Evolutionary conservation across 306 rosid genomes (phyloP).

Genomic region (Medicago truncatula): DNA sequence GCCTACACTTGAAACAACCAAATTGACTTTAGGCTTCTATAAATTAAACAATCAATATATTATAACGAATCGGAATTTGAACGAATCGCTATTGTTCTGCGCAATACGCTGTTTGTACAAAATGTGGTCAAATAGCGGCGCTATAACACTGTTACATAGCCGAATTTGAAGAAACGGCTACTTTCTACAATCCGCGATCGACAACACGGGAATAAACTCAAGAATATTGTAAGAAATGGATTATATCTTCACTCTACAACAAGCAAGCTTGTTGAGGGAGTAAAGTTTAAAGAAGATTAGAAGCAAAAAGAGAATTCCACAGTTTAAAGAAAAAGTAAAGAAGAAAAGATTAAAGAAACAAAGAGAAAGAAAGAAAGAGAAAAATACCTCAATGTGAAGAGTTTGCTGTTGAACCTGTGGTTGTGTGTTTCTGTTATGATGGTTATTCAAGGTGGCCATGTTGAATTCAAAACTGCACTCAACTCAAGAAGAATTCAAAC

Average conservation of each 20-base stretch:
- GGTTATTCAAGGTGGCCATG: conserved; percentile 35
- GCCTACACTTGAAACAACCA: conserved; percentile 44
- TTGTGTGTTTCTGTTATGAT: conserved; percentile 3
- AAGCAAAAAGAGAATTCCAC: conserved; percentile 33
- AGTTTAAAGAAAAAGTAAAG: conserved; percentile 34
- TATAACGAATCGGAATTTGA: background rate
- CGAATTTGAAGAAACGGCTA: background rate
- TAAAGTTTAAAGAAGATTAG: conserved; percentile 24
- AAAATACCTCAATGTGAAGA: conserved; percentile 51
- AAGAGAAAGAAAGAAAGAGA: conserved; percentile 14
- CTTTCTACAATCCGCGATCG: background rate
- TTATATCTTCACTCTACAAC: conserved; percentile 29
- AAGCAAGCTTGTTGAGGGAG: conserved; percentile 37
- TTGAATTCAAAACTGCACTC: background rate
- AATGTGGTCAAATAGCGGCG: background rate
- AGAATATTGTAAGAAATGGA: conserved; percentile 26
- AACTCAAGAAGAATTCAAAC: conserved; percentile 11
- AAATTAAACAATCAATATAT: background rate
- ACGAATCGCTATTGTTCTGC: background rate
- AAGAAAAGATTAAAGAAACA: conserved; percentile 35
- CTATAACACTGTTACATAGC: background rate
- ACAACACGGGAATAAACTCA: background rate
- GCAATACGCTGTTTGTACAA: background rate
- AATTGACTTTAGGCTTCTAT: conserved; percentile 16
- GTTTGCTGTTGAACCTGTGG: conserved; percentile 47